A percentile compares a stretch with the other conserved stretches of the same genome.
phyloP scores from a whole-genome alignment of 1,139 yeast species.

The Kurtzmaniella quercitrusa region DNA sequence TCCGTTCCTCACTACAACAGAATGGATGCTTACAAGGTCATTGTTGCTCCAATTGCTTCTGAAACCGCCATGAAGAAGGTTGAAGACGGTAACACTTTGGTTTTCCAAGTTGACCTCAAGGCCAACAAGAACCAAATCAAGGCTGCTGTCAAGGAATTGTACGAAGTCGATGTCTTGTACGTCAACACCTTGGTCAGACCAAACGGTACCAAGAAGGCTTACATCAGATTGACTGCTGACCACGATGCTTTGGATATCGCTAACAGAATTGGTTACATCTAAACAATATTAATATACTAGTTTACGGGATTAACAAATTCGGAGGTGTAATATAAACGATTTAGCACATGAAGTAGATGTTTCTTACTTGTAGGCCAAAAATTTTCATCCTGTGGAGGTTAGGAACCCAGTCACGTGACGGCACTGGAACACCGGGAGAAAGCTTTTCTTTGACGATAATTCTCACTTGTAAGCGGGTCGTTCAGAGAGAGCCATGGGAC shows the following conservation, averaged over 20 bases:
- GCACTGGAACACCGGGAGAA: background rate
- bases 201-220: slow-evolving; percentile 99
- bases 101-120: slow-evolving; percentile 94
- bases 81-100: slow-evolving; percentile 98
- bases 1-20: slow-evolving; percentile 97
- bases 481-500: too few species aligned
- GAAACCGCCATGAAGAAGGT: slow-evolving; percentile 99
- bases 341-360: background rate
- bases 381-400: background rate
- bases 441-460: too few species aligned
- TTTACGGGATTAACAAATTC: slow-evolving; percentile 4
- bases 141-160: slow-evolving; percentile 96
- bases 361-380: background rate
- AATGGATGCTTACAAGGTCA: slow-evolving; percentile 93
- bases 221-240: slow-evolving; percentile 98
- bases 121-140: slow-evolving; percentile 98
- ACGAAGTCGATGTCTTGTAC: slow-evolving; percentile 90
- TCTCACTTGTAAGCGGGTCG: too few species aligned
- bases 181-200: slow-evolving; percentile 98
- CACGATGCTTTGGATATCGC: slow-evolving; percentile 99
- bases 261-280: slow-evolving; percentile 98
- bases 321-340: slow-evolving; percentile 3
- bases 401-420: background rate
- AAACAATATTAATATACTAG: slow-evolving; percentile 22
- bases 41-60: slow-evolving; percentile 93